These are phyloP conservation scores for Chalciporus piperatus DNA, from an alignment of 768 basidiomycete genomes.

Conservation along the genomic window DNA sequence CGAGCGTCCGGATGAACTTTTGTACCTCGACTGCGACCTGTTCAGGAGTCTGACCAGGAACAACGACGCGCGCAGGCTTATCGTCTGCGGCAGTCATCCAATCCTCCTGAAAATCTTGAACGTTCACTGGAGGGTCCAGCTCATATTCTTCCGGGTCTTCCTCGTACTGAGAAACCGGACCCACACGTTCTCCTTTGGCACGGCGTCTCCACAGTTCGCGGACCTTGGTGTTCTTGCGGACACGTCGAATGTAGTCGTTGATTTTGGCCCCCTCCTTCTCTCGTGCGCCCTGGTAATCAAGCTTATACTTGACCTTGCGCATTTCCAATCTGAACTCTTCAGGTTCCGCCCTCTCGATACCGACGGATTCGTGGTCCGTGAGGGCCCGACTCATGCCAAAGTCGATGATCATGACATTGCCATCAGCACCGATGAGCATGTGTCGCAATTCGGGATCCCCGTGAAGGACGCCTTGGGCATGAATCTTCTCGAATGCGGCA, in stretches of 20 bases:
- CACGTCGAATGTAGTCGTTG: slow-evolving; percentile 28
- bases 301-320: slow-evolving; percentile 52
- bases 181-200: slow-evolving; percentile 25
- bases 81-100: slow-evolving; percentile 37
- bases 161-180: slow-evolving; percentile 30
- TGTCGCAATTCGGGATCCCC: slow-evolving; percentile 48
- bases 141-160: slow-evolving; percentile 33
- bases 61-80: slow-evolving; percentile 34
- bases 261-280: slow-evolving; percentile 35
- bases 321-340: slow-evolving; percentile 49
- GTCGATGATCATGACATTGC: slow-evolving; percentile 51
- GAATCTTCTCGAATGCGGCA: slow-evolving; percentile 47
- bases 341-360: slow-evolving; percentile 35
- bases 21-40: slow-evolving; percentile 22
- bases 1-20: slow-evolving; percentile 19
- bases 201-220: slow-evolving; percentile 28
- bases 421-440: slow-evolving; percentile 54
- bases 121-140: slow-evolving; percentile 31
- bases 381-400: slow-evolving; percentile 43
- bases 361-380: slow-evolving; percentile 29
- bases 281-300: slow-evolving; percentile 43
- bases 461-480: slow-evolving; percentile 46
- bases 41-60: slow-evolving; percentile 34
- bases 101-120: slow-evolving; percentile 31
- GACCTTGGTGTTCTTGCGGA: slow-evolving; percentile 27